Conservation (phyloP, 768 basidiomycete genomes). For the Russula olivacea region DNA sequence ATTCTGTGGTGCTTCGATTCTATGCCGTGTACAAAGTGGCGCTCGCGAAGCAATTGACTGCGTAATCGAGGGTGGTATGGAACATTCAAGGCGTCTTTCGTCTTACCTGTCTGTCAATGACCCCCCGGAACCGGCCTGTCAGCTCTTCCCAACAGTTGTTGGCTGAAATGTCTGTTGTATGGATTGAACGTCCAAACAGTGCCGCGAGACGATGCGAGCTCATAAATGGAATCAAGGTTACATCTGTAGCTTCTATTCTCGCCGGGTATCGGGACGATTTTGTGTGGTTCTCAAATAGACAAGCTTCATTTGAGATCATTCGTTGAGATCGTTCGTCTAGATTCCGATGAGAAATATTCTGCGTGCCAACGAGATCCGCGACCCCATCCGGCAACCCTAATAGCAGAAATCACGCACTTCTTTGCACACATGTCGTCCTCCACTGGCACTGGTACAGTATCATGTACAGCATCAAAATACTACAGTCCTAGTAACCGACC, state of each 20-base stretch:
- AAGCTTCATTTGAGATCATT: background rate
- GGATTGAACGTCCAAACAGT: background rate
- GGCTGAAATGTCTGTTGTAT: background rate
- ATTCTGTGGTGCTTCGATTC: constrained; percentile 15
- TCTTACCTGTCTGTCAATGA: background rate
- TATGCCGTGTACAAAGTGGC: constrained; percentile 5
- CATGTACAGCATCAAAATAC: constrained; percentile 1
- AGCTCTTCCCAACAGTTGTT: background rate
- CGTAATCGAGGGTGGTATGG: background rate
- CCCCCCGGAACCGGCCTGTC: background rate
- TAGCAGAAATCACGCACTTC: constrained; percentile 7
- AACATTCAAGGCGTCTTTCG: constrained; percentile 1
- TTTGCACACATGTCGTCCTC: background rate
- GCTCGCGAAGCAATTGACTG: background rate
- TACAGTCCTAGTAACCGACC: background rate
- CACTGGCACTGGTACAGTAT: background rate
- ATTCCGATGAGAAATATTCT: background rate
- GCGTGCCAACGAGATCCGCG: background rate
- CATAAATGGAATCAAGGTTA: background rate
- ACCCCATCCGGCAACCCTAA: background rate
- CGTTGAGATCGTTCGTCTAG: no score
- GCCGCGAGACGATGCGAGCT: background rate
- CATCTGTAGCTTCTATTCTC: background rate
- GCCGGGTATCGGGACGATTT: background rate
- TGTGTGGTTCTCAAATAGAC: background rate